phyloP scores from a whole-genome alignment of 495 filamentous ascomycete species.

The Neurospora tetraspora region DNA sequence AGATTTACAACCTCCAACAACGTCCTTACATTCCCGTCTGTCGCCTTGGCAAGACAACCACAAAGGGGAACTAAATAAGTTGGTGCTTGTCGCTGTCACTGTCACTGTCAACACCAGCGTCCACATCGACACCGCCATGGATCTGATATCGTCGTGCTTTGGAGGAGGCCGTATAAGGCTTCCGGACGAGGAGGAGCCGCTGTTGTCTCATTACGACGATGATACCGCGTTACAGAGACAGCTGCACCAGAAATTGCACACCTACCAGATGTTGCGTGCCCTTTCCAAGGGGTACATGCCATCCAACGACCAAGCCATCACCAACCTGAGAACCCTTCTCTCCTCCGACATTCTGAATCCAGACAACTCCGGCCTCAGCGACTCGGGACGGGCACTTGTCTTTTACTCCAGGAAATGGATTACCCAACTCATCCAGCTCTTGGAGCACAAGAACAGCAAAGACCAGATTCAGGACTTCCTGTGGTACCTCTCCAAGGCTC shows the following conservation, averaged over 20 bases:
- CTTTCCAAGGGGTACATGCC: conserved; percentile 84
- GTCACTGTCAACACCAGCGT: background rate
- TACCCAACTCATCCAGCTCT: conserved; percentile 61
- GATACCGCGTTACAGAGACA: conserved; percentile 68
- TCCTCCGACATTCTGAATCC: conserved; percentile 70
- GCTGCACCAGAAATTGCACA: conserved; percentile 78
- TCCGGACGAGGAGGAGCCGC: conserved; percentile 44
- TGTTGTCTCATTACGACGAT: conserved; percentile 77
- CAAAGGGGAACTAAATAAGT: too few species aligned
- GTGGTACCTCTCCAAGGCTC: conserved; percentile 71
- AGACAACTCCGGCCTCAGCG: conserved; percentile 62
- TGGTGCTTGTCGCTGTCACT: too few species aligned
- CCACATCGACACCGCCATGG: background rate
- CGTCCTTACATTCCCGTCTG: too few species aligned
- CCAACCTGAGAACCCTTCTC: conserved; percentile 73
- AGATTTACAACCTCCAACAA: background rate
- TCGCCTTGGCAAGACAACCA: too few species aligned
- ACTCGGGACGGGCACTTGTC: conserved; percentile 61
- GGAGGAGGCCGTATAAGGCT: conserved; percentile 8
- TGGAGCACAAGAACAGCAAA: conserved; percentile 70
- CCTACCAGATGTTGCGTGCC: conserved; percentile 83
- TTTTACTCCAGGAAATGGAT: conserved; percentile 66
- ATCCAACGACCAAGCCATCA: conserved; percentile 72
- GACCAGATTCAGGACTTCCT: conserved; percentile 88
- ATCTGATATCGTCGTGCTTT: conserved; percentile 22